Conservation (phyloP, 169 alveolate species). For the Amoebophrya sp. region DNA sequence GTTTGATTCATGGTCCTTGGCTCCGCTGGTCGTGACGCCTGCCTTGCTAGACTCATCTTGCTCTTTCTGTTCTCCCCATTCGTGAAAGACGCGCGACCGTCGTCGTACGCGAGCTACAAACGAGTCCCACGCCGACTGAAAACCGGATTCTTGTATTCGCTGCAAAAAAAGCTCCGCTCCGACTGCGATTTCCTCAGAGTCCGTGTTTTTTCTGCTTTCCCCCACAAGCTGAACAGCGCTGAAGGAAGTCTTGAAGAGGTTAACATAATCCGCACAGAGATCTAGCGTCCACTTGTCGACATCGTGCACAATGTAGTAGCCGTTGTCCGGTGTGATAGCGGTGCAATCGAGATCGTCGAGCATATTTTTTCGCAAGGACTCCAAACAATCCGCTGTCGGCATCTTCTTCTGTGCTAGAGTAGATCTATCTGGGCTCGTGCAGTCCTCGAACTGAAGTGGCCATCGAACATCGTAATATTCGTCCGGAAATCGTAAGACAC, state of each 20-base stretch:
- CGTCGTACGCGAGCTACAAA: neutral
- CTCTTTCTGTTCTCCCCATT: neutral
- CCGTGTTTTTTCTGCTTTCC: neutral
- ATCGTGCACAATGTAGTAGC: neutral
- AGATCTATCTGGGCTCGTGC: neutral
- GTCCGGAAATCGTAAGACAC: neutral
- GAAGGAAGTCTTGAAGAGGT: neutral
- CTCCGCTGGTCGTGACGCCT: neutral
- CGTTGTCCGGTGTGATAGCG: neutral
- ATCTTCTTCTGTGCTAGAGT: neutral
- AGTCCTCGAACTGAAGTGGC: neutral
- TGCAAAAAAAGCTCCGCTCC: neutral
- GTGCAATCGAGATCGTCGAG: neutral
- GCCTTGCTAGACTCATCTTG: neutral
- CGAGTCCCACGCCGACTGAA: too few relatives aligned
- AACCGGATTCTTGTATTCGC: too few relatives aligned
- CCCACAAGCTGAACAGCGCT: neutral
- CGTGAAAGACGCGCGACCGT: neutral
- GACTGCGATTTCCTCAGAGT: neutral
- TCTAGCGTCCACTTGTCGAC: neutral
- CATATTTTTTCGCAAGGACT: neutral
- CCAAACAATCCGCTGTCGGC: neutral
- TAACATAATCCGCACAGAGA: neutral
- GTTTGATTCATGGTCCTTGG: too few relatives aligned
- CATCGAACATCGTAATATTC: neutral